A percentile compares a stretch with the other conserved stretches of the same genome.
Evolutionary conservation across 495 filamentous ascomycete genomes (phyloP).

Genomic region (Massariosphaeria phaeospora): DNA sequence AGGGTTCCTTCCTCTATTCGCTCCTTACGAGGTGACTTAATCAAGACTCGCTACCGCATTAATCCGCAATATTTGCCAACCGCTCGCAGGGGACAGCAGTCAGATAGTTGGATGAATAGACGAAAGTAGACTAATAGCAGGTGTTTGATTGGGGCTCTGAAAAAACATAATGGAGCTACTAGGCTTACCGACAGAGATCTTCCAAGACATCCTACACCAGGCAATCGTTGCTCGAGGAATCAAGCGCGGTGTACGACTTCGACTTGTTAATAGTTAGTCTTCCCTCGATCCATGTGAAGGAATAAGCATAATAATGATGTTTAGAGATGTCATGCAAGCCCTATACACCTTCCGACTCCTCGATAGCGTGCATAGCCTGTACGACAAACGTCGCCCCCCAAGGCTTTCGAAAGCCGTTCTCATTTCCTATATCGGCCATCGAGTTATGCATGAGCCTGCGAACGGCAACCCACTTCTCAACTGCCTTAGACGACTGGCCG

Average conservation of each 20-base stretch:
- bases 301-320: neutral
- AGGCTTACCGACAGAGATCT: neutral
- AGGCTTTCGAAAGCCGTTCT: neutral
- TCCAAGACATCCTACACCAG: neutral
- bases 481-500: neutral
- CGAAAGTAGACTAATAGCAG: too few relatives aligned
- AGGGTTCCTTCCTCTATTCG: too few relatives aligned
- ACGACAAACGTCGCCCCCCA: neutral
- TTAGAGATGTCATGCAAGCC: neutral
- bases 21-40: too few relatives aligned
- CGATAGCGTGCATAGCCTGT: neutral
- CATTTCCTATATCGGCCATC: neutral
- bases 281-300: neutral
- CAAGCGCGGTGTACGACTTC: neutral
- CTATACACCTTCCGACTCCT: neutral
- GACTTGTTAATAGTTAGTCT: neutral
- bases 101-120: too few relatives aligned
- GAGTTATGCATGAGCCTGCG: neutral
- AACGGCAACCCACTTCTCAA: neutral
- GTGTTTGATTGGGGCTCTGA: too few relatives aligned
- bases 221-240: neutral
- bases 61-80: too few relatives aligned
- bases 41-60: too few relatives aligned
- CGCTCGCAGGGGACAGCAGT: too few relatives aligned
- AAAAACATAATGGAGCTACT: neutral